These are phyloP conservation scores for Aspergillus floridensis DNA, from an alignment of 2,329 filamentous ascomycete genomes.

Conservation along the genomic window DNA sequence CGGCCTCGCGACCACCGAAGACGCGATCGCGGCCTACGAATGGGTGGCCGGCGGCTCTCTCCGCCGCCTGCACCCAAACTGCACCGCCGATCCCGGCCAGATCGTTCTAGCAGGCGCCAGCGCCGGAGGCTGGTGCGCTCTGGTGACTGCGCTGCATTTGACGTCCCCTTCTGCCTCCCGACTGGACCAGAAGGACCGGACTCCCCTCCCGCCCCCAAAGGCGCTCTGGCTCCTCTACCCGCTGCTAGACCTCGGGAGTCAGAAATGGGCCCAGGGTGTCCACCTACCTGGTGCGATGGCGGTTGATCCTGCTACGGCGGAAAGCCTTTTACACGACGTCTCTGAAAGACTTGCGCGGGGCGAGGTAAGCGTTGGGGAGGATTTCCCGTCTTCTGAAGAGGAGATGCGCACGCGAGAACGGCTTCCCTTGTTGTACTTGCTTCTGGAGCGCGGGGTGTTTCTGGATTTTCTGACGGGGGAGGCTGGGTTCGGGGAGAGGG, in stretches of 20 bases:
- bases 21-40: neutral
- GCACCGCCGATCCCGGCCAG: neutral
- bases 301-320: neutral
- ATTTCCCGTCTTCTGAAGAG: neutral
- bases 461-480: neutral
- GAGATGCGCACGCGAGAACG: neutral
- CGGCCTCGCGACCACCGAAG: neutral
- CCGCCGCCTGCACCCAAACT: neutral
- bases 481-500: neutral
- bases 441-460: neutral
- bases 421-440: neutral
- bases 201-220: neutral
- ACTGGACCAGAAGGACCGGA: fast-evolving
- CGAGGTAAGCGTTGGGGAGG: neutral
- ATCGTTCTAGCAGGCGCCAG: neutral
- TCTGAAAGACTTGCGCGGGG: neutral
- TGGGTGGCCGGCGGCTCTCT: neutral
- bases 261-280: neutral
- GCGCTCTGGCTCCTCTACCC: neutral
- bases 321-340: neutral
- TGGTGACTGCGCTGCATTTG: neutral
- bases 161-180: neutral
- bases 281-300: neutral
- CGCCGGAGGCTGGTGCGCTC: neutral
- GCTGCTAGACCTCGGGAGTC: neutral